Evolutionary conservation across 768 basidiomycete species (phyloP).

Genomic region (Candolleomyces eurysporus): DNA sequence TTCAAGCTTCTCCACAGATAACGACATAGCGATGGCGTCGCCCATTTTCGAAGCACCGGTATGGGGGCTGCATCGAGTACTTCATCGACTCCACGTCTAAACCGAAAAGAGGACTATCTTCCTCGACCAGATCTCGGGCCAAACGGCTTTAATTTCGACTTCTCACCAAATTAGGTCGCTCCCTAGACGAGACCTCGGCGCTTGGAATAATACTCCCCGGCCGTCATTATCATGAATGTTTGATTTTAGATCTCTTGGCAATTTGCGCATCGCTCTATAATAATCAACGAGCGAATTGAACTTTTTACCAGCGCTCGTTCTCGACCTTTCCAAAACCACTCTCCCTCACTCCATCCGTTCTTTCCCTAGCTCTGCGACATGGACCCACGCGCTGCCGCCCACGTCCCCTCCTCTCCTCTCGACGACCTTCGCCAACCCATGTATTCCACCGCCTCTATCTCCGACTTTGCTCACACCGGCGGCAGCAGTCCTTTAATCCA

Average conservation of each 20-base stretch:
- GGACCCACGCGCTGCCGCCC: not conserved
- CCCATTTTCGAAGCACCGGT: no score
- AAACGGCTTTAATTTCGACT: not conserved
- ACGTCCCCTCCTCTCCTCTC: not conserved
- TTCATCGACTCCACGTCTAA: constrained; percentile 3
- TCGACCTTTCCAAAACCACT: not conserved
- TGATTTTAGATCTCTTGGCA: constrained; percentile 11
- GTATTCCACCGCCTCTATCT: constrained; percentile 11
- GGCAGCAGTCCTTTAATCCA: not conserved
- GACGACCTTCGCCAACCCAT: constrained; percentile 3
- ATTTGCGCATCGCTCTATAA: constrained; percentile 2
- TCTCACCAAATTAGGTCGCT: constrained; percentile 1
- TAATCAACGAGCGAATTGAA: not conserved
- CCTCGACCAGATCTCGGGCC: constrained; percentile 3
- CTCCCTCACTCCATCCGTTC: constrained; percentile 2
- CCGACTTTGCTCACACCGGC: constrained; percentile 10
- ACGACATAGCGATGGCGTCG: no score
- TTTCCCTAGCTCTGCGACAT: not conserved
- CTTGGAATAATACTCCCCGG: constrained; percentile 1
- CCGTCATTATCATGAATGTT: constrained; percentile 4
- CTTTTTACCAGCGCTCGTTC: not conserved
- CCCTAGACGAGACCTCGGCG: not conserved
- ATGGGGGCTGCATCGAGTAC: not conserved
- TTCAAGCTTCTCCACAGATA: no score
- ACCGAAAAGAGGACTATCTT: constrained; percentile 5